These are phyloP conservation scores for Ophiostoma angusticollis DNA, from an alignment of 2,329 filamentous ascomycete genomes.

Conservation along the genomic window DNA sequence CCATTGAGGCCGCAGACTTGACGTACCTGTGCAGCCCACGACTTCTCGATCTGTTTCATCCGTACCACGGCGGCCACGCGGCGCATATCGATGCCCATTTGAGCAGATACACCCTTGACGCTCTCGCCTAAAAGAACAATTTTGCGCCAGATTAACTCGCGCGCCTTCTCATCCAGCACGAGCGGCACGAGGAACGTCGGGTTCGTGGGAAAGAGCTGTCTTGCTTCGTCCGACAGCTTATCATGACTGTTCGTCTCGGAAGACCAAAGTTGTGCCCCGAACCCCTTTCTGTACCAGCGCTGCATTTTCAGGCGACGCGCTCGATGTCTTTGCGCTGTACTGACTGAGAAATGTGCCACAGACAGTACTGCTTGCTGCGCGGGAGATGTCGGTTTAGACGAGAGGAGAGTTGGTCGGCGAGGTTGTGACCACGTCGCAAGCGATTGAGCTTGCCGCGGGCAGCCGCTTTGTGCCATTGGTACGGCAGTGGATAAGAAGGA, in stretches of 20 bases:
- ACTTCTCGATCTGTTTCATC: conserved; percentile 74
- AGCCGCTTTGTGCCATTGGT: background rate
- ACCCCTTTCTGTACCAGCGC: no score
- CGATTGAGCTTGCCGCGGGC: background rate
- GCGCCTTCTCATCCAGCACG: conserved; percentile 60
- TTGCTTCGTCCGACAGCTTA: background rate
- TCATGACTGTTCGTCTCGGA: no score
- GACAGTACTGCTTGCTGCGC: no score
- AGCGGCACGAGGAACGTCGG: conserved; percentile 53
- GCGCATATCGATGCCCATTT: conserved; percentile 67
- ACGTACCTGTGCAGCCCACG: conserved; percentile 63
- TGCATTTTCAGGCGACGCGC: no score
- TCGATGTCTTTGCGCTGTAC: background rate
- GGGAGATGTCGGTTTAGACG: background rate
- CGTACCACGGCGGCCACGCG: conserved; percentile 76
- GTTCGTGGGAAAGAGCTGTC: conserved; percentile 54
- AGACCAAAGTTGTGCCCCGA: no score
- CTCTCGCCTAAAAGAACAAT: conserved; percentile 54
- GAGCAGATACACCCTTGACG: conserved; percentile 63
- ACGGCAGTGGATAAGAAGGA: background rate
- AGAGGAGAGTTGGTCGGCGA: background rate
- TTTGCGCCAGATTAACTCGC: conserved; percentile 59
- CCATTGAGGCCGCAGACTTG: no score
- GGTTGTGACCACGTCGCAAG: background rate
- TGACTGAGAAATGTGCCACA: background rate